Conservation (phyloP, 225 moss, liverwort and hornwort species). For the Rhytidiadelphus loreus region DNA sequence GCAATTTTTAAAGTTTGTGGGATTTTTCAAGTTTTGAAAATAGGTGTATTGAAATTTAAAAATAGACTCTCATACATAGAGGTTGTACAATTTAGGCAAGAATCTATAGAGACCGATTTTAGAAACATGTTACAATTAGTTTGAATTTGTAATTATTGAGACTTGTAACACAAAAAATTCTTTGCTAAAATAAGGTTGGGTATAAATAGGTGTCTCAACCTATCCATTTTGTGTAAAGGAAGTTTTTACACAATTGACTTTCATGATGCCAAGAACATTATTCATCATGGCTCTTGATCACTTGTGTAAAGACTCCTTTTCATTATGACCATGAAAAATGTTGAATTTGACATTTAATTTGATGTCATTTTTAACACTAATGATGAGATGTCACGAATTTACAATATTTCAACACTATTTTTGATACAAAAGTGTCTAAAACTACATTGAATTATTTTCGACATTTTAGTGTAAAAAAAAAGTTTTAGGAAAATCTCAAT, state of each 20-base stretch:
- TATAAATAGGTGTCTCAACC: rapidly evolving
- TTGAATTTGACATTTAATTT: background rate
- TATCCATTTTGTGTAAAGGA: background rate
- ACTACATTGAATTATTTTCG: background rate
- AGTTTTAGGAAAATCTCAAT: background rate
- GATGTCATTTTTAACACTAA: background rate
- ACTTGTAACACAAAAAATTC: background rate
- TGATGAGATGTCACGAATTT: background rate
- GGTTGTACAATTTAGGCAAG: background rate
- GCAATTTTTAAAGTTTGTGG: background rate
- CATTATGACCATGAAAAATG: background rate
- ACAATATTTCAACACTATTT: background rate
- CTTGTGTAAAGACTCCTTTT: background rate
- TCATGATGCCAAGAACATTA: background rate
- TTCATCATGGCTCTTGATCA: background rate
- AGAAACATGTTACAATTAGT: background rate
- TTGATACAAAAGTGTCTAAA: background rate
- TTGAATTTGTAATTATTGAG: background rate
- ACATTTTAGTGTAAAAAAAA: background rate
- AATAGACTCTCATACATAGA: background rate
- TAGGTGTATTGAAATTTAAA: background rate
- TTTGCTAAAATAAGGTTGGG: rapidly evolving
- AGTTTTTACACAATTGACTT: background rate
- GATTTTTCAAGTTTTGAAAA: background rate
- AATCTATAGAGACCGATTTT: rapidly evolving